These are phyloP conservation scores for Moesziomyces sp. DNA, from an alignment of 1,284 basidiomycete species.

Conservation along the genomic window DNA sequence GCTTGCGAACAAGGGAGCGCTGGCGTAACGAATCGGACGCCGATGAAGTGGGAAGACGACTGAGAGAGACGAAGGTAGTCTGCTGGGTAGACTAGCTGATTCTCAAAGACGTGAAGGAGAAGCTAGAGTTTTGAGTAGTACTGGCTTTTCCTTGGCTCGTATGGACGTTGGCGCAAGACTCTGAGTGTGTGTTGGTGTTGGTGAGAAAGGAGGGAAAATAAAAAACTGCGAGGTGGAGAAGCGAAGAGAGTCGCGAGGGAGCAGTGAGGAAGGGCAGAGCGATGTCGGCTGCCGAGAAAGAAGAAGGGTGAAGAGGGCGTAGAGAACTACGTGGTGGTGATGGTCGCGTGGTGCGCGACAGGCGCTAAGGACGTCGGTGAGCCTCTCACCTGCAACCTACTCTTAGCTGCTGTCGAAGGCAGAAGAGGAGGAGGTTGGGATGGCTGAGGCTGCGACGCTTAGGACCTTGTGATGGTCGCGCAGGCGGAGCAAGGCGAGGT, in stretches of 20 bases:
- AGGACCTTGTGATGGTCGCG: conserved; percentile 11
- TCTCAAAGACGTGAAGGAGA: conserved; percentile 8
- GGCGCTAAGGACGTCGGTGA: conserved; percentile 18
- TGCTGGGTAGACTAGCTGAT: neutral
- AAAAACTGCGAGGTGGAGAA: conserved; percentile 2
- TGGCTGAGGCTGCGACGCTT: conserved; percentile 15
- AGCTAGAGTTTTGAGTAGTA: neutral
- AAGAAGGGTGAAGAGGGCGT: neutral
- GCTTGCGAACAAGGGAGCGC: conserved; percentile 26
- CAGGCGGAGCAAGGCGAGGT: conserved; percentile 1
- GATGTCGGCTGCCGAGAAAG: conserved; percentile 45
- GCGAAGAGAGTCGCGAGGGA: conserved; percentile 30
- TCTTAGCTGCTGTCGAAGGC: conserved; percentile 16
- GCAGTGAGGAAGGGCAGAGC: conserved; percentile 38
- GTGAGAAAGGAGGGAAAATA: neutral
- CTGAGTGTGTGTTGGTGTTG: neutral
- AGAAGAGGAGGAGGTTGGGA: conserved; percentile 9
- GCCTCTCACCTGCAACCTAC: conserved; percentile 10
- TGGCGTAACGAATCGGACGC: conserved; percentile 55
- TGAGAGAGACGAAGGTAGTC: conserved; percentile 5
- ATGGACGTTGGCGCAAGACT: conserved; percentile 8
- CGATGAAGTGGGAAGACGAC: conserved; percentile 6
- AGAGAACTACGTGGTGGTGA: conserved; percentile 7
- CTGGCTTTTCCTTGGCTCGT: conserved; percentile 23
- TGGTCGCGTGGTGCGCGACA: conserved; percentile 22